A percentile compares a stretch with the other conserved stretches of the same genome.
Conservation (phyloP, 148 eudicot genomes). For the Diospyros kaki region DNA sequence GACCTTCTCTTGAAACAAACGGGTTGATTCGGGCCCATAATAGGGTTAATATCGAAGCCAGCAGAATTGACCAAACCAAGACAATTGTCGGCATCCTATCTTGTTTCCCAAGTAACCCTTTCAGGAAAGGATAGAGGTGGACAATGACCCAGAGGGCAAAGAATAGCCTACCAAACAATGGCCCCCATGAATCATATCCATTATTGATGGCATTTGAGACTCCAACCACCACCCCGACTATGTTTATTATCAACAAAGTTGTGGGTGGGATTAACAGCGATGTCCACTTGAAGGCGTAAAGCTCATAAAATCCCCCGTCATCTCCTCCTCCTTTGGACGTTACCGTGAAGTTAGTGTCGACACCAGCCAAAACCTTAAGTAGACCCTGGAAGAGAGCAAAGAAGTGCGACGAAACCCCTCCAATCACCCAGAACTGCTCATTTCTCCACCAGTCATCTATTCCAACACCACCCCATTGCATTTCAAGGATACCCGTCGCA, state of each 20-base stretch:
- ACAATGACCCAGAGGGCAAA: constrained; percentile 59
- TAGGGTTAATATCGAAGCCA: constrained; percentile 56
- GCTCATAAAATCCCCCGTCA: constrained; percentile 57
- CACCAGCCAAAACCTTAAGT: constrained; percentile 87
- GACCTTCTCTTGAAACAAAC: constrained; percentile 43
- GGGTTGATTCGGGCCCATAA: constrained; percentile 64
- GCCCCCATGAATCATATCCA: constrained; percentile 63
- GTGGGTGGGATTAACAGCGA: constrained; percentile 51
- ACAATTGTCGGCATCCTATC: constrained; percentile 48
- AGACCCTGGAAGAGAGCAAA: constrained; percentile 90
- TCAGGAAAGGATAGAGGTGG: constrained; percentile 63
- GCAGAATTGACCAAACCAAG: constrained; percentile 53
- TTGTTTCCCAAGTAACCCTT: constrained; percentile 60
- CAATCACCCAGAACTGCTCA: constrained; percentile 96
- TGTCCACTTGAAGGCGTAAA: constrained; percentile 62
- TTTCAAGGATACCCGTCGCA: constrained; percentile 67
- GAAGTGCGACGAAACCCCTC: constrained; percentile 80
- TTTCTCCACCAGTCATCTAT: constrained; percentile 91
- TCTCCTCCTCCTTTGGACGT: constrained; percentile 79
- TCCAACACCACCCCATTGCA: constrained; percentile 87
- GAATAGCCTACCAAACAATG: constrained; percentile 48
- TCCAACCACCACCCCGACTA: constrained; percentile 49
- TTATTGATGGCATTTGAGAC: constrained; percentile 54
- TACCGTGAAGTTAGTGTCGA: constrained; percentile 80
- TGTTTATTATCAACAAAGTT: constrained; percentile 48